Base-by-base conservation (phyloP, 169 alveolate genomes). In the Neospora caninum region DNA sequence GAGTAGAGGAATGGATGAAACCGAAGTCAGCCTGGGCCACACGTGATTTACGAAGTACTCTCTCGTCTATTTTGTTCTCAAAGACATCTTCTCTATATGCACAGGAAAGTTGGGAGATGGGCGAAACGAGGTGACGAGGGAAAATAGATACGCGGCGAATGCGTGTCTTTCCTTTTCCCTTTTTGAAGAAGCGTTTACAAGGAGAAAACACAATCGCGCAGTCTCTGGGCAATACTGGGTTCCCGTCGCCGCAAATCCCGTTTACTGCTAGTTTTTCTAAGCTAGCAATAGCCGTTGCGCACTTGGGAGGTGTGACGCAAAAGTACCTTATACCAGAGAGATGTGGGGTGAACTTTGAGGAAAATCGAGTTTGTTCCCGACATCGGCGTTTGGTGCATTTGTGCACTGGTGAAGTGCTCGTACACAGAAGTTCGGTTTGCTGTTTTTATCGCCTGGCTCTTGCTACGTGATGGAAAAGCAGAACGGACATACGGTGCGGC, bases 1-100 rank as follows among this genome's bases (percentile, higher is more conserved):
- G 98, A 96, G 95, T 96, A 70, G 89, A 36, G 25, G 86, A 53
- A 10, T 16, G 0, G 73, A 64, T 31, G 39, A 4, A 22, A 64
- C 73, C 25, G 73, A 27, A 64, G n/a, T 22, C 34, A 64, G 31
- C 16, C 73, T 53, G 34, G n/a, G 31, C 34, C 16, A 29, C 73
- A 6, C 73, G 20, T 16, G n/a, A 64, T 64, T 22, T 22, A 27
- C 73, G 73, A 64, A 27, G 73, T 64, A 16, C n/a, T 64, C 64
- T 53, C 64, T 18, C 73, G 73, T 27, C 25, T 64, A 29, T 64
- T 64, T 16, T 64, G 25, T 64, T 64, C 73, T 64, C 73, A 49
- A 22, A 64, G 73, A 64, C n/a, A 64, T 64, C 73, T 27, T 16
- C 34, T 27, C 7, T 27, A 0, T 64, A 9, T 27, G n/a, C 73